A percentile compares a stretch with the other conserved stretches of the same genome.
Evolutionary conservation across 805 yeast genomes (phyloP).

Genomic region (Pichia nanzhaoensis): DNA sequence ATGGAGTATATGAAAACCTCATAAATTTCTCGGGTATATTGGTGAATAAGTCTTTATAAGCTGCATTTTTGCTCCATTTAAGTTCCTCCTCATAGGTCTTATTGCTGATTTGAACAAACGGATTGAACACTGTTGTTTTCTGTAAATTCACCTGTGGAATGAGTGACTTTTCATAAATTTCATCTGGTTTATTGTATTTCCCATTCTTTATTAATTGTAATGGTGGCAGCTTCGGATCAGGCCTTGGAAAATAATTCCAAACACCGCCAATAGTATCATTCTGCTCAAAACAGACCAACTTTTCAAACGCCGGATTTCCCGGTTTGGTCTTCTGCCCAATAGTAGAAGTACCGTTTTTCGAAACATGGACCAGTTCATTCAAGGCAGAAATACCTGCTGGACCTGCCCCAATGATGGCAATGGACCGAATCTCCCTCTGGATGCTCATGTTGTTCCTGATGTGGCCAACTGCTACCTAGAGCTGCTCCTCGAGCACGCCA

Average conservation of each 20-base stretch:
- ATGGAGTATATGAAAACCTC: conserved; percentile 31
- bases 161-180: conserved; percentile 12
- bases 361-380: conserved; percentile 28
- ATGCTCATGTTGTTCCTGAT: no score
- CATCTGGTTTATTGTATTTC: conserved; percentile 14
- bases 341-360: conserved; percentile 22
- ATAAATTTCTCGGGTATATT: conserved; percentile 37
- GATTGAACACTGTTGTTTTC: conserved; percentile 29
- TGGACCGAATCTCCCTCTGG: conserved; percentile 9
- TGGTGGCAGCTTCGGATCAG: conserved; percentile 21
- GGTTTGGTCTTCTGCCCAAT: conserved; percentile 1
- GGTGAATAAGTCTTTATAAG: conserved; percentile 35
- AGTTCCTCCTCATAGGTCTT: conserved; percentile 12
- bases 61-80: conserved; percentile 36
- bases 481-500: no score
- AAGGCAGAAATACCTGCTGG: conserved; percentile 34
- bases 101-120: conserved; percentile 19
- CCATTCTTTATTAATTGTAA: background rate
- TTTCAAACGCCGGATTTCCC: conserved; percentile 26
- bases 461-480: no score
- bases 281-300: conserved; percentile 36
- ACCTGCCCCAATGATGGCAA: conserved; percentile 37
- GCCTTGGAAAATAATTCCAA: conserved; percentile 25
- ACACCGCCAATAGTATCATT: conserved; percentile 35
- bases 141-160: conserved; percentile 11